Conservation (phyloP, 345 rosid species). For the Geranium brycei region DNA sequence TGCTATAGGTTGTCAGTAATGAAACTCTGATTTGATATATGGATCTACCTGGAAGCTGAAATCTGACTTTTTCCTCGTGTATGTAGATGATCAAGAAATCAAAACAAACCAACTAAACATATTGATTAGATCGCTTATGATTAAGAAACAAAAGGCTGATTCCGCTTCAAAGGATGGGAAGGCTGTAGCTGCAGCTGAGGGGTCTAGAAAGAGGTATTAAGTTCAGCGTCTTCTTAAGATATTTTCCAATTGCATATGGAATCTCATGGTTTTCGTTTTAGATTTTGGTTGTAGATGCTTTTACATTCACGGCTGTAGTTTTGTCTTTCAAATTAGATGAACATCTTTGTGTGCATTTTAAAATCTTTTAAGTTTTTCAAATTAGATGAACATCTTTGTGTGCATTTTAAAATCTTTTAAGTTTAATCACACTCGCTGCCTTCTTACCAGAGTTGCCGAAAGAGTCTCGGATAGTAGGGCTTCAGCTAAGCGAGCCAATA, state of each 20-base stretch:
- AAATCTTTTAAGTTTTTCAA: not conserved
- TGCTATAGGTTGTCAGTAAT: not conserved
- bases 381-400: not conserved
- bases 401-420: no score
- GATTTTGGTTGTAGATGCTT: not conserved
- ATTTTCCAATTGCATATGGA: not conserved
- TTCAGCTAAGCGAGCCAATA: conserved; percentile 51
- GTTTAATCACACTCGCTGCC: not conserved
- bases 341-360: no score
- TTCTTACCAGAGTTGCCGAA: conserved; percentile 45
- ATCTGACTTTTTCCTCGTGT: conserved; percentile 14
- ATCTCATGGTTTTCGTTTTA: not conserved
- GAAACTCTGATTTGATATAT: conserved; percentile 3
- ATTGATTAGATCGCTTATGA: conserved; percentile 70
- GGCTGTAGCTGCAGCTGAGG: conserved; percentile 37
- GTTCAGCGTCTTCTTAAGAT: not conserved
- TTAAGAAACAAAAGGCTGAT: conserved; percentile 58
- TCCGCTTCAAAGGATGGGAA: conserved; percentile 47
- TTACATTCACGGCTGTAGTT: not conserved
- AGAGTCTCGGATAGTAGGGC: conserved; percentile 45
- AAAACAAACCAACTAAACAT: conserved; percentile 85
- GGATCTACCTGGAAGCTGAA: conserved; percentile 4
- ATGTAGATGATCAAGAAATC: conserved; percentile 60
- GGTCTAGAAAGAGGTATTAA: conserved; percentile 64
- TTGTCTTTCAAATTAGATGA: not conserved